Evolutionary conservation across 371 early-diverging fungal genomes (phyloP).

Genomic region (Capillidium heterosporum): DNA sequence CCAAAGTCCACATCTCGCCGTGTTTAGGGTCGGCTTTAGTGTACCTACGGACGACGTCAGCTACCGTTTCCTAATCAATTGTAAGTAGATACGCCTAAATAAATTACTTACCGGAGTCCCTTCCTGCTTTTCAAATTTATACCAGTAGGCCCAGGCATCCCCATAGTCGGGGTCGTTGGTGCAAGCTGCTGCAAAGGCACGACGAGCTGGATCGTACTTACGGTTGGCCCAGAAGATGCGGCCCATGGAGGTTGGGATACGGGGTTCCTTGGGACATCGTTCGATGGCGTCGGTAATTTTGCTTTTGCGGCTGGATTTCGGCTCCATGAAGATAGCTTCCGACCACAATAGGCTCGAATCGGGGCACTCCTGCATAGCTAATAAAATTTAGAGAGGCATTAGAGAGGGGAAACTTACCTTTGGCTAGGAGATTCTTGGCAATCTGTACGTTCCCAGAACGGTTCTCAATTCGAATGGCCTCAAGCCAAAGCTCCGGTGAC

Average conservation of each 20-base stretch:
- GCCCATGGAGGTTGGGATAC: constrained; percentile 68
- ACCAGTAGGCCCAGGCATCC: constrained; percentile 92
- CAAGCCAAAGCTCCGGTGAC: constrained; percentile 67
- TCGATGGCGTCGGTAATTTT: constrained; percentile 81
- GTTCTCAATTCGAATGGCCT: constrained; percentile 64
- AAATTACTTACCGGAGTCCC: constrained; percentile 29
- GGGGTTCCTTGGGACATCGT: constrained; percentile 67
- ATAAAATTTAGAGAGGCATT: not conserved
- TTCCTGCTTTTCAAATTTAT: constrained; percentile 69
- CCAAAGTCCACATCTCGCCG: not conserved
- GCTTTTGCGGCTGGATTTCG: constrained; percentile 73
- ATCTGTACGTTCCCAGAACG: constrained; percentile 45
- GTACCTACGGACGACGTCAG: not conserved
- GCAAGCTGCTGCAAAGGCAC: constrained; percentile 75
- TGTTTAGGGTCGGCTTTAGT: constrained; percentile 1
- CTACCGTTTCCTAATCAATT: not conserved
- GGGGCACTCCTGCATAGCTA: constrained; percentile 82
- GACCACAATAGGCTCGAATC: constrained; percentile 74
- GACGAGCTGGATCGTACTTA: constrained; percentile 80
- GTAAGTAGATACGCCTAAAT: not conserved
- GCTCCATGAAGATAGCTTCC: constrained; percentile 71
- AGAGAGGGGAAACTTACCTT: constrained; percentile 12
- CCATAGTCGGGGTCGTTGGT: constrained; percentile 74
- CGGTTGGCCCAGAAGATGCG: constrained; percentile 84
- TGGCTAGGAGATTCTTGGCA: constrained; percentile 65